These are phyloP conservation scores for Arthrobotrys musiformis DNA, from an alignment of 2,329 filamentous ascomycete species.

Conservation along the genomic window DNA sequence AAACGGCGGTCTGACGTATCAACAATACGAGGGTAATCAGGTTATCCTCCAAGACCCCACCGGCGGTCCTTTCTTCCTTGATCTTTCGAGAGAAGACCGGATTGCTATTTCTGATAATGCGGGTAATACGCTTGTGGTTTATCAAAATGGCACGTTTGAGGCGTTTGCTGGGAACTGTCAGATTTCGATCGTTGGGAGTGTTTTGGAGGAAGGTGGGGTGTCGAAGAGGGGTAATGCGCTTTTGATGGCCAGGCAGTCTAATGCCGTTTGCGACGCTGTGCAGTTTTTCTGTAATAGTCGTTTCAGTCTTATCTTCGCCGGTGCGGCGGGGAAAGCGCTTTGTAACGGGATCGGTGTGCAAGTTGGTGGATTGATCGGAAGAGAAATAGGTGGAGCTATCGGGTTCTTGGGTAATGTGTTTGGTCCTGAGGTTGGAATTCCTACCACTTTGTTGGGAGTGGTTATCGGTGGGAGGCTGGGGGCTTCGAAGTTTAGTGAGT, in stretches of 20 bases:
- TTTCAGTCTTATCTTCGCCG: slow-evolving; percentile 4
- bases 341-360: slow-evolving; percentile 7
- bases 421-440: background rate
- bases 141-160: slow-evolving; percentile 3
- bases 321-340: background rate
- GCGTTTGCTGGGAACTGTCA: background rate
- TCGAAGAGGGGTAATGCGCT: background rate
- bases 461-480: background rate
- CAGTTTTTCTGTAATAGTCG: slow-evolving; percentile 10
- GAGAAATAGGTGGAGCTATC: background rate
- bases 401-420: slow-evolving; percentile 2
- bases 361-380: background rate
- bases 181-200: background rate
- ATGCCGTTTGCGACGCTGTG: background rate
- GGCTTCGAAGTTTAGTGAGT: slow-evolving; percentile 13
- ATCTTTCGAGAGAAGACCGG: background rate
- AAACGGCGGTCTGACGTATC: slow-evolving; percentile 1
- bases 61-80: background rate
- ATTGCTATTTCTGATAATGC: slow-evolving; percentile 4
- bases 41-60: background rate
- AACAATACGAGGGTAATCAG: background rate
- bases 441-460: background rate
- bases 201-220: background rate
- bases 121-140: slow-evolving; percentile 4
- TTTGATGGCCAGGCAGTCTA: background rate